Base-by-base conservation (phyloP, 306 rosid species). In the Mucuna pruriens region DNA sequence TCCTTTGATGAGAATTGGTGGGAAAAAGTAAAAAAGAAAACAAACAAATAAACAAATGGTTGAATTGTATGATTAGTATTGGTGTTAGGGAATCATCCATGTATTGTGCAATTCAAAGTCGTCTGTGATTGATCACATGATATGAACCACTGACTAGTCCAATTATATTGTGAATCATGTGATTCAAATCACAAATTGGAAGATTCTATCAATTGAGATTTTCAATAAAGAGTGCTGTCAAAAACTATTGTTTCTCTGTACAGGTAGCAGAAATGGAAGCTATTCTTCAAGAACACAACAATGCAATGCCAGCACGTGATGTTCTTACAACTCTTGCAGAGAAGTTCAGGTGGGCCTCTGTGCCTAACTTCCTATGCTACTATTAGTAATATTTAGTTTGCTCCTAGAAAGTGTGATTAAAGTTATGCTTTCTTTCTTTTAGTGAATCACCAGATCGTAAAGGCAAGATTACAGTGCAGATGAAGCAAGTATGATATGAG, bases 251-350 rank as follows among this genome's bases (percentile, higher is more conserved):
- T 34, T 71, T 65, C 48, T 72, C 66, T 85, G 72, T 36, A 23
- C 65, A 96, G 99, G 99, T 92, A 74, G 10, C 85, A 11, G 99
- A 93, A 90, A 96, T 96, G 99, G 99, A 96, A 69, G 83, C 84
- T 80, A 90, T 96, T 86, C 82, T 96, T 84, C 92, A 92, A 45
- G 92, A 84, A 64, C 97, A 93, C 85, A 88, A 92, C 71, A 90
- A 93, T 77, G 81, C 94, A 8, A 90, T 93, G 98, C 99, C 98
- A 29, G 78, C 91, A 8, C 93, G 94, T 8, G 99, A 96, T 49
- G 84, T 93, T 83, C 94, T 96, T 34, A 67, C 79, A 19, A 86
- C 82, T 76, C 92, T 96, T 87, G 97, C 98, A 6, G 97, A 93
- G 12, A 96, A 92, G 91, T 96, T 96, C 90, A 96, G 98, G 99